These are phyloP conservation scores for Fusarium sp. DNA, from an alignment of 2,329 filamentous ascomycete genomes.

Conservation along the genomic window DNA sequence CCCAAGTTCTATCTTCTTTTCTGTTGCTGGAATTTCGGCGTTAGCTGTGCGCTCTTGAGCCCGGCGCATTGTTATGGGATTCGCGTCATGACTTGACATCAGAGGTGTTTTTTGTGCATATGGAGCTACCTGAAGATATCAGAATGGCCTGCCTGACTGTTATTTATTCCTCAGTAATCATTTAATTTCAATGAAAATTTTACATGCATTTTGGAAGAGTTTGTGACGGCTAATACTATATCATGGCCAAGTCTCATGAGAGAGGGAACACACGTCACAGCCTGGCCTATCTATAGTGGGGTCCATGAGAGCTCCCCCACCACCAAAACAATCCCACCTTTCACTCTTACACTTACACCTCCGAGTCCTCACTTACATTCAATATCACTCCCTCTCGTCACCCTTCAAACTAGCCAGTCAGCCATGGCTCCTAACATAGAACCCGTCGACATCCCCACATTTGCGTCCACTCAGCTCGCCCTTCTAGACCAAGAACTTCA, in stretches of 20 bases:
- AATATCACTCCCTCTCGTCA: neutral
- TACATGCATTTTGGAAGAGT: neutral
- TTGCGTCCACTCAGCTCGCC: conserved; percentile 75
- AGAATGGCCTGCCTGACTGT: neutral
- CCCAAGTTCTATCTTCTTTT: too few species aligned
- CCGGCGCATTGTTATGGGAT: conserved; percentile 15
- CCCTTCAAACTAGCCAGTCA: neutral
- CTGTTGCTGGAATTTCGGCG: neutral
- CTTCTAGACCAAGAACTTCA: conserved; percentile 78
- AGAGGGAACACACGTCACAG: conserved; percentile 22
- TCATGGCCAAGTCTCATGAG: conserved; percentile 20
- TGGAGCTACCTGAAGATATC: neutral
- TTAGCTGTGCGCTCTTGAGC: conserved; percentile 4
- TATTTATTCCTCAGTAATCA: neutral
- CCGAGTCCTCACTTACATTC: neutral
- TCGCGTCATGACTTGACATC: conserved; percentile 36
- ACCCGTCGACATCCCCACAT: conserved; percentile 72
- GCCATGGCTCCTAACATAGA: conserved; percentile 52
- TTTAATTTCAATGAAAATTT: neutral
- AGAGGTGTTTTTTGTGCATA: conserved; percentile 3
- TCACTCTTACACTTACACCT: conserved; percentile 22
- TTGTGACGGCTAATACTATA: conserved; percentile 16
- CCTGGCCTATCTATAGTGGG: conserved; percentile 35
- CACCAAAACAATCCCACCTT: conserved; percentile 29
- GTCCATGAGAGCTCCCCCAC: conserved; percentile 30